Percentiles rank a stretch among this genome's conserved stretches.
phyloP scores from a whole-genome alignment of 345 rosid species.

The Brassica incana region DNA sequence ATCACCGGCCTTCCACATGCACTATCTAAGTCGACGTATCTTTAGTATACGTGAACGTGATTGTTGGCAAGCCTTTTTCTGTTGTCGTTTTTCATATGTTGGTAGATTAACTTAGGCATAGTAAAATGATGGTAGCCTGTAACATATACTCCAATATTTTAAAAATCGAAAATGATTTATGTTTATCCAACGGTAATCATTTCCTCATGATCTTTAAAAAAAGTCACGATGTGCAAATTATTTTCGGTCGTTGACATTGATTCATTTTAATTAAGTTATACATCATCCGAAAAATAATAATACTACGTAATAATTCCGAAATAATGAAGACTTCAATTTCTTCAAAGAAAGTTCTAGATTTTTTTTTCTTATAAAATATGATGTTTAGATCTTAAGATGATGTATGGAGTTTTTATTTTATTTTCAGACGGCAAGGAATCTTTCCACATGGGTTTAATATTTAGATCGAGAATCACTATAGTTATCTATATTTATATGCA shows the following conservation, averaged over 20 bases:
- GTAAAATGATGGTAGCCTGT: neutral
- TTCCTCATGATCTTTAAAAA: neutral
- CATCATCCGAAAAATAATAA: neutral
- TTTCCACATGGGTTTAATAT: slow-evolving; percentile 42
- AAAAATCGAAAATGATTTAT: neutral
- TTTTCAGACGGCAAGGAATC: slow-evolving; percentile 39
- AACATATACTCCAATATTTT: neutral
- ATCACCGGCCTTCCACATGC: no score
- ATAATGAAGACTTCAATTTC: neutral
- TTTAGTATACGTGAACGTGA: no score
- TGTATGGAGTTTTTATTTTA: slow-evolving; percentile 26
- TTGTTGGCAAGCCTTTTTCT: no score
- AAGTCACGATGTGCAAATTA: neutral
- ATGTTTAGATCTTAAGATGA: slow-evolving; percentile 34
- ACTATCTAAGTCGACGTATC: no score
- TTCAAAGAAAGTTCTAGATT: neutral
- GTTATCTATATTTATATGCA: neutral
- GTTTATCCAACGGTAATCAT: neutral
- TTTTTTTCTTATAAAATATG: neutral
- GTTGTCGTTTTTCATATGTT: no score
- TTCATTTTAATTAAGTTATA: neutral
- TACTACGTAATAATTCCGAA: neutral
- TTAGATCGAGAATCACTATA: slow-evolving; percentile 26
- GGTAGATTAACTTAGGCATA: no score
- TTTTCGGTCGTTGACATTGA: neutral